Evolutionary conservation across 768 basidiomycete species (phyloP), one percentile per base, ranked within the genome.

Genomic region (Auricularia auricula-judae): DNA sequence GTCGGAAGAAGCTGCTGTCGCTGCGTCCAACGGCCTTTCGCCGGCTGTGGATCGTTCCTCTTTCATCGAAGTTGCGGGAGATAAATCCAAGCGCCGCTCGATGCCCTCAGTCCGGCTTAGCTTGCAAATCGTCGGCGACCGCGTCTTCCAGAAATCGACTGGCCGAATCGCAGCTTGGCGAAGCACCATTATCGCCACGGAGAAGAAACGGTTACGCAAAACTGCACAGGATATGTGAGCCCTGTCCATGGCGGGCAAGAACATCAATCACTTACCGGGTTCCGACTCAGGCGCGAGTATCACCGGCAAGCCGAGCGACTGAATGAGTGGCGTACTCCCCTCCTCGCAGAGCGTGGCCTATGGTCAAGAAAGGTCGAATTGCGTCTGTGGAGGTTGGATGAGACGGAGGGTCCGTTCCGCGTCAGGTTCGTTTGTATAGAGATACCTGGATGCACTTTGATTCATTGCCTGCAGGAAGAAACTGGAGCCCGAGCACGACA

Each of bases 401-500:
- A 95, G 70, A 94, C 93, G 1, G 94, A 97, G 70, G 94, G 93
- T 1, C 93, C 93, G 1, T 82, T 90, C 69, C 84, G 93, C 59
- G 88, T 91, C 63, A 79, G 93, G 93, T 92, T 69, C 35, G 80
- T 67, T 14, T 16, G 3, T 23, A 34, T 36, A 4, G n/a, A 43
- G 34, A 43, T 29, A 21, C 29, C 18, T 29, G 29, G 29, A 29
- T 29, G 4, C 56, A 54, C 7, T 18, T 7, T 21, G 29, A 35
- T 58, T 16, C 62, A 33, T 60, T 72, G 10, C 70, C 21, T 34
- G 1, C 61, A 93, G 91, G 69, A 91, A 88, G 73, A 90, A 89
- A 72, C 71, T 94, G 66, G 89, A 94, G 70, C 84, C 83, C 2
- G 79, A 83, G 68, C 75, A 77, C 62, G 82, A 84, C 44, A 70